These are phyloP conservation scores for Solanum hybrid DNA, from an alignment of 305 asterid genomes.

Conservation along the genomic window DNA sequence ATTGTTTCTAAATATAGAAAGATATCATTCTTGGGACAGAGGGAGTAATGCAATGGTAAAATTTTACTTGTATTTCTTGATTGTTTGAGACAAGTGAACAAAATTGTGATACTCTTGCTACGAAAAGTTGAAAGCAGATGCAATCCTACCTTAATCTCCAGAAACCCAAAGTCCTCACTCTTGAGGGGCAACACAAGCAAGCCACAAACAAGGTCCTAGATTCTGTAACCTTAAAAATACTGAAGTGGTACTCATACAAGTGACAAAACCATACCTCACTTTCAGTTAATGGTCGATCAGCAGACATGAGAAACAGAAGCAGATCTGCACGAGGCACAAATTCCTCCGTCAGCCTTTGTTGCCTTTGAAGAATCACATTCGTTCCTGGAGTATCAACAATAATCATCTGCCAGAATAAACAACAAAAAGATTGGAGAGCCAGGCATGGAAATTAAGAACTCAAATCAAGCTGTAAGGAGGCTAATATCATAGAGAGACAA, in stretches of 20 bases:
- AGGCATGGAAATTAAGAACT: background rate
- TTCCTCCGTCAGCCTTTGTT: conserved; percentile 92
- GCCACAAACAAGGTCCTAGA: background rate
- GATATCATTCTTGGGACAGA: background rate
- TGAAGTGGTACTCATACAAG: conserved; percentile 3
- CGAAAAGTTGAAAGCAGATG: background rate
- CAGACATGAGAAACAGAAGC: conserved; percentile 87
- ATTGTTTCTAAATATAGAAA: background rate
- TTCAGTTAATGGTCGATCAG: conserved; percentile 96
- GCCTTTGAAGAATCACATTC: conserved; percentile 98
- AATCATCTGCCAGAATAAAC: conserved; percentile 61
- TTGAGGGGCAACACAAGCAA: background rate
- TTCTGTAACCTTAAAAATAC: background rate
- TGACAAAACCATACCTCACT: conserved; percentile 69
- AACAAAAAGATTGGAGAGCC: conserved; percentile 7
- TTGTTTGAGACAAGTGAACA: background rate
- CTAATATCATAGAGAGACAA: background rate
- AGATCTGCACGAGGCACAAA: conserved; percentile 98
- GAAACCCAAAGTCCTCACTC: background rate
- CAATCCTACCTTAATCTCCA: background rate
- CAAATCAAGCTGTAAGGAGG: background rate
- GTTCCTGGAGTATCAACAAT: conserved; percentile 99
- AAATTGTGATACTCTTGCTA: background rate
- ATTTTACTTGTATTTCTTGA: background rate
- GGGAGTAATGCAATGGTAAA: background rate